Conservation (phyloP, 345 rosid species). For the Eucalyptus pauciflora region DNA sequence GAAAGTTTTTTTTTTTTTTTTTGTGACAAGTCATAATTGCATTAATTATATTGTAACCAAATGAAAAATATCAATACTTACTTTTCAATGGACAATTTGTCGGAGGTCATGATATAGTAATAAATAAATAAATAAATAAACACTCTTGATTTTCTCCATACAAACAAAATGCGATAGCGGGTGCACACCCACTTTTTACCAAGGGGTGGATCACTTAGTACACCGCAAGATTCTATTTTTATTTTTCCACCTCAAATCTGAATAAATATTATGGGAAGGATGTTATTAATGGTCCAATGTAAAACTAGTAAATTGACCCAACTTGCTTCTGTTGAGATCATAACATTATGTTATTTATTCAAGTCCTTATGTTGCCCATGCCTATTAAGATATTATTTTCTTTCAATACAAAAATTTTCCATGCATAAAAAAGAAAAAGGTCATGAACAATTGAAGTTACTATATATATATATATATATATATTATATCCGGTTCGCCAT, state of each 20-base stretch:
- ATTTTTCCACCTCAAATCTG: not conserved
- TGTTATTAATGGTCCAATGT: not conserved
- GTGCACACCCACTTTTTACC: too few relatives aligned
- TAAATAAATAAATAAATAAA: too few relatives aligned
- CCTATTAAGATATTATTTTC: not conserved
- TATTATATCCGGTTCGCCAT: not conserved
- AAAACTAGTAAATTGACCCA: not conserved
- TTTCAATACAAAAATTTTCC: too few relatives aligned
- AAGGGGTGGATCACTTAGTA: not conserved
- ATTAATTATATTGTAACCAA: too few relatives aligned
- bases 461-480: too few relatives aligned
- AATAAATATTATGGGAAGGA: not conserved
- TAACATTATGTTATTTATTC: not conserved
- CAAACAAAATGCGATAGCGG: too few relatives aligned
- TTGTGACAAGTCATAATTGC: fast-evolving
- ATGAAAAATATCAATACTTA: too few relatives aligned
- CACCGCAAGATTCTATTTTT: not conserved
- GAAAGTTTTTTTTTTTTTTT: too few relatives aligned
- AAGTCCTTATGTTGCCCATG: not conserved
- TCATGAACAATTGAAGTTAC: not conserved
- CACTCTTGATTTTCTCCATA: too few relatives aligned
- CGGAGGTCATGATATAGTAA: too few relatives aligned
- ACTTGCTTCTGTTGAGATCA: not conserved
- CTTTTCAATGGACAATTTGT: too few relatives aligned
- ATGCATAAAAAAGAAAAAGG: not conserved